Evolutionary conservation across 106 monocot species (phyloP).

Genomic region (Iris macrosiphon): DNA sequence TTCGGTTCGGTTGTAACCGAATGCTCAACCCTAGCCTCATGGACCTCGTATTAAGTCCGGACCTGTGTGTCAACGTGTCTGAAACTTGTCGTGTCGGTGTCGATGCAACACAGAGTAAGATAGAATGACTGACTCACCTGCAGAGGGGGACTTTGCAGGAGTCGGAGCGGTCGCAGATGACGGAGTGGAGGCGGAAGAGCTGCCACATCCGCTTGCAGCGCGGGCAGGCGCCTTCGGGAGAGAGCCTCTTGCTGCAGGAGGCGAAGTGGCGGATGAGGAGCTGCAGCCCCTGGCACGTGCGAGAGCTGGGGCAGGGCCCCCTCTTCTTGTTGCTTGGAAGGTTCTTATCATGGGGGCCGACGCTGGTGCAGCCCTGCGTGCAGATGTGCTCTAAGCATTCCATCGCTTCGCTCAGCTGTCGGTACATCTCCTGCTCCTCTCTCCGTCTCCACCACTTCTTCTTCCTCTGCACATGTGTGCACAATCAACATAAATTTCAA

Average conservation of each 20-base stretch:
- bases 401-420: conserved; percentile 65
- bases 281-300: conserved; percentile 50
- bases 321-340: conserved; percentile 2
- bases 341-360: conserved; percentile 28
- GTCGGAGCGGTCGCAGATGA: conserved; percentile 33
- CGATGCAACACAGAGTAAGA: no score
- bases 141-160: conserved; percentile 48
- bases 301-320: conserved; percentile 25
- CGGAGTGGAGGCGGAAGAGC: conserved; percentile 68
- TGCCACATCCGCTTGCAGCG: conserved; percentile 75
- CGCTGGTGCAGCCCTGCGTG: conserved; percentile 55
- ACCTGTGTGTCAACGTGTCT: no score
- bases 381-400: conserved; percentile 74
- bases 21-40: no score
- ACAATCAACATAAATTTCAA: no score
- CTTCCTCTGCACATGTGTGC: conserved; percentile 53
- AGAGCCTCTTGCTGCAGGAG: conserved; percentile 27
- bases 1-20: no score
- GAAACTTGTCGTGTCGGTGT: no score
- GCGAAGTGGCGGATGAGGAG: conserved; percentile 64
- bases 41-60: no score
- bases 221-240: conserved; percentile 16
- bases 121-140: conserved; percentile 35
- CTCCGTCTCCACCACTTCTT: conserved; percentile 27
- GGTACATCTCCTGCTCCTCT: conserved; percentile 38